phyloP scores from a whole-genome alignment of 2,329 filamentous ascomycete species.

The Paraphaeosphaeria sporulosa region DNA sequence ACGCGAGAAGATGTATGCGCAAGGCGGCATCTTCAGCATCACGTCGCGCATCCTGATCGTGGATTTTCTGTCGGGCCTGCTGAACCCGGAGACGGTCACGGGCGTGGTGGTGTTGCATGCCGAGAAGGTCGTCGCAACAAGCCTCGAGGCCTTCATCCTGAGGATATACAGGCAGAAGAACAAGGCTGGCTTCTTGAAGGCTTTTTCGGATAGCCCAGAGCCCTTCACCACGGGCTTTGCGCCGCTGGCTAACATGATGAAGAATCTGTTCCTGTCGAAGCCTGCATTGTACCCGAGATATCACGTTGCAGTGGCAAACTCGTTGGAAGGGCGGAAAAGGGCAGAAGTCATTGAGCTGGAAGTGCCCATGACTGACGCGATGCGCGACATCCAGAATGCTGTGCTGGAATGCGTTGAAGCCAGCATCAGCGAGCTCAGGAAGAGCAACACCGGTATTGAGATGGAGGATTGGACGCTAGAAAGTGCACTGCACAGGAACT shows the following conservation, averaged over 20 bases:
- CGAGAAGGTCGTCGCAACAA: conserved; percentile 84
- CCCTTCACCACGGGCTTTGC: conserved; percentile 89
- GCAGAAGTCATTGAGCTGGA: conserved; percentile 97
- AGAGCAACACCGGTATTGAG: conserved; percentile 85
- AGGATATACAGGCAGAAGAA: conserved; percentile 95
- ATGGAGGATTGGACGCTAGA: conserved; percentile 98
- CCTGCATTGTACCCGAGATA: conserved; percentile 92
- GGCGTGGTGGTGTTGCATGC: conserved; percentile 89
- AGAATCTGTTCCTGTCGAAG: conserved; percentile 88
- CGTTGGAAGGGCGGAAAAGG: conserved; percentile 88
- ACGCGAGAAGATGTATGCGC: conserved; percentile 88
- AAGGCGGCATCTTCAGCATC: conserved; percentile 92
- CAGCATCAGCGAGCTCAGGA: conserved; percentile 92
- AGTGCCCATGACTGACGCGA: conserved; percentile 92
- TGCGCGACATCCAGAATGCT: conserved; percentile 92
- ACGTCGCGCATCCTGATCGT: conserved; percentile 95
- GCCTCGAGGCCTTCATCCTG: conserved; percentile 92
- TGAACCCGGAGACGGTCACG: conserved; percentile 85
- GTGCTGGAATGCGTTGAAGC: conserved; percentile 96
- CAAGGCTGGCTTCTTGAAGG: conserved; percentile 91
- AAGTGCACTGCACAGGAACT: conserved; percentile 89
- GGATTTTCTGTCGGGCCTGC: conserved; percentile 83
- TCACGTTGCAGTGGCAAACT: conserved; percentile 86
- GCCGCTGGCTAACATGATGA: conserved; percentile 87
- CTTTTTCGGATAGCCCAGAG: conserved; percentile 92